Evolutionary conservation across 2,329 filamentous ascomycete genomes (phyloP).

Genomic region (Apiospora phragmitis): DNA sequence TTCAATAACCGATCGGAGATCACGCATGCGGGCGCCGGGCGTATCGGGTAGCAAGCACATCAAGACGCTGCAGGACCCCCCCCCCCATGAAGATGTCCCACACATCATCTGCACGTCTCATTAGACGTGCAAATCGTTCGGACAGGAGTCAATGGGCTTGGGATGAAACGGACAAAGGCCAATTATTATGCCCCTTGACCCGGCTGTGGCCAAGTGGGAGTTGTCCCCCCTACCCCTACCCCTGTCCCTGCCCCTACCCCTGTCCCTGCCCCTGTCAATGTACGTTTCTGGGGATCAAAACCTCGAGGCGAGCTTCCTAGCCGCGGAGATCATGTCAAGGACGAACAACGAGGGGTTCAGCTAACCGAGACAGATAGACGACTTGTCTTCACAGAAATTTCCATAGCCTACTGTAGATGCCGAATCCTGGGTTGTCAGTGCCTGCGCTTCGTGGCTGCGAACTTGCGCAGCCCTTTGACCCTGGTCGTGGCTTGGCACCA

Average conservation of each 20-base stretch:
- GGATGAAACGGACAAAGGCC: neutral
- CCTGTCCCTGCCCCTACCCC: neutral
- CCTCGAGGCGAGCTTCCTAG: neutral
- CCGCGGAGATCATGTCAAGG: neutral
- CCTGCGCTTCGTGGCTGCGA: neutral
- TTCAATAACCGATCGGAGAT: slow-evolving; percentile 3
- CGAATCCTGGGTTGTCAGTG: neutral
- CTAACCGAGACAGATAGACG: neutral
- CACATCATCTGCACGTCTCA: neutral
- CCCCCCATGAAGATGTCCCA: neutral
- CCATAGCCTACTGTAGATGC: neutral
- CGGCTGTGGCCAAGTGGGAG: neutral
- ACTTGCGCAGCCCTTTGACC: neutral
- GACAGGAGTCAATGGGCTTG: neutral
- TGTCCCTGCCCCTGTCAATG: neutral
- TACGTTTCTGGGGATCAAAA: neutral
- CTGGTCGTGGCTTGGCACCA: neutral
- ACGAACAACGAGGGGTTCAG: neutral
- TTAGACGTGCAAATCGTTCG: neutral
- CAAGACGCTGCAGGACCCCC: neutral
- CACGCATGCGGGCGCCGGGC: neutral
- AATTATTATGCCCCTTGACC: neutral
- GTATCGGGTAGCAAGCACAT: neutral
- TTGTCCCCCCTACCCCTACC: neutral
- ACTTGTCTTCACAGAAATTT: neutral